Conservation (phyloP, 2,329 filamentous ascomycete species). For the Dryadomyces quercivorus region DNA sequence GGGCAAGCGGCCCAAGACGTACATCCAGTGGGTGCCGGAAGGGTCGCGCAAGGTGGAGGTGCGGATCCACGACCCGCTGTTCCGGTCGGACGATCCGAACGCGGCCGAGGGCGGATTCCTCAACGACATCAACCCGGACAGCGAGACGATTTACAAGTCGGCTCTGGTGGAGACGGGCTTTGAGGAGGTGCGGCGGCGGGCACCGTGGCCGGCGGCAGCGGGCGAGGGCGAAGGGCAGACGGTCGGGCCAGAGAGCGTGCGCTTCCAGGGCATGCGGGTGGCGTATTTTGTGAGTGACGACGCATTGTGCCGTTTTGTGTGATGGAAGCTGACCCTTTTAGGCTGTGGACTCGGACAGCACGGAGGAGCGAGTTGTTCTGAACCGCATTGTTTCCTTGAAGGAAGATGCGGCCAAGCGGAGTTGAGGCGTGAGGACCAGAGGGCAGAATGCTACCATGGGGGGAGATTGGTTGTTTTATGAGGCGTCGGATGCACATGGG, state of each 20-base stretch:
- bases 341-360: conserved; percentile 63
- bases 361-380: conserved; percentile 67
- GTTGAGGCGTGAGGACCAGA: neutral
- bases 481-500: too few species aligned
- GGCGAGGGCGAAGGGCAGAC: conserved; percentile 53
- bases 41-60: conserved; percentile 59
- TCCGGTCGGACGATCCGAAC: conserved; percentile 76
- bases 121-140: conserved; percentile 72
- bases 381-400: conserved; percentile 90
- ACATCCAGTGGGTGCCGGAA: conserved; percentile 81
- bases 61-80: conserved; percentile 69
- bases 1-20: conserved; percentile 62
- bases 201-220: conserved; percentile 71
- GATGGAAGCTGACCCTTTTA: neutral
- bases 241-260: conserved; percentile 58
- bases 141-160: conserved; percentile 64
- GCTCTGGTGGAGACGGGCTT: conserved; percentile 78
- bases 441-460: too few species aligned
- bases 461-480: too few species aligned
- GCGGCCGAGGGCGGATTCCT: conserved; percentile 69
- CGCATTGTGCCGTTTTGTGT: neutral
- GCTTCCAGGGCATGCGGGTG: conserved; percentile 85
- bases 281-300: conserved; percentile 57
- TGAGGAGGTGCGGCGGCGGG: conserved; percentile 57
- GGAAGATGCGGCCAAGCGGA: conserved; percentile 63